phyloP scores from a whole-genome alignment of 352 stramenopile species.

The Phytophthora palmivora region DNA sequence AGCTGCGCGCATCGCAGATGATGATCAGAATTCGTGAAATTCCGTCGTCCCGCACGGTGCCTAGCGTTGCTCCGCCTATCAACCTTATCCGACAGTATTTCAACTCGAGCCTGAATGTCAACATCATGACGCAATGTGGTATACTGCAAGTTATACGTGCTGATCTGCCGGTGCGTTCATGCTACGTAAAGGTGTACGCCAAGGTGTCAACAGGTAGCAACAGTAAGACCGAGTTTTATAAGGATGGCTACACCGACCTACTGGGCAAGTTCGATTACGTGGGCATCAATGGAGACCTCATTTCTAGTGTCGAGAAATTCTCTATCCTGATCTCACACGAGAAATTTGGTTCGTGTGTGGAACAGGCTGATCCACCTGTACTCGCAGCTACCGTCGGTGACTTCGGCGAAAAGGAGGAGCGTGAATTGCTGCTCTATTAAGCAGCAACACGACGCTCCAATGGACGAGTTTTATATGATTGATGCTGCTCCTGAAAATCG shows the following conservation, averaged over 20 bases:
- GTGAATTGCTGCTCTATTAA: constrained; percentile 45
- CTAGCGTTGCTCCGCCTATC: constrained; percentile 32
- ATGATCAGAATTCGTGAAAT: constrained; percentile 53
- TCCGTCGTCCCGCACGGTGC: constrained; percentile 32
- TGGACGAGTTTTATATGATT: background rate
- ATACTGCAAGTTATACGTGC: constrained; percentile 59
- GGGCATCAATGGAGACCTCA: constrained; percentile 77
- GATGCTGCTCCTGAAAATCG: background rate
- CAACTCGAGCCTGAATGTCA: constrained; percentile 52
- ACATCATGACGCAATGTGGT: constrained; percentile 55
- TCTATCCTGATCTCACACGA: constrained; percentile 60
- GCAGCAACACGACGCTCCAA: background rate
- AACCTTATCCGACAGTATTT: constrained; percentile 59
- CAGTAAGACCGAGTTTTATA: constrained; percentile 66
- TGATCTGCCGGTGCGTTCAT: constrained; percentile 47
- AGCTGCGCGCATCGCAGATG: constrained; percentile 49
- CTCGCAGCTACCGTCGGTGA: constrained; percentile 43
- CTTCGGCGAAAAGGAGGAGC: constrained; percentile 31
- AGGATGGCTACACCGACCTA: constrained; percentile 85
- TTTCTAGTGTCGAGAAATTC: constrained; percentile 84
- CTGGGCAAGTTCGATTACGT: constrained; percentile 79
- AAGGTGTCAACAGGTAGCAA: constrained; percentile 32
- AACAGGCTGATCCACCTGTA: constrained; percentile 53
- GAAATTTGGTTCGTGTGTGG: constrained; percentile 47
- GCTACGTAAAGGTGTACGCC: constrained; percentile 79